Conservation (phyloP, 1,139 yeast genomes). For the Groenewaldozyma sp. region DNA sequence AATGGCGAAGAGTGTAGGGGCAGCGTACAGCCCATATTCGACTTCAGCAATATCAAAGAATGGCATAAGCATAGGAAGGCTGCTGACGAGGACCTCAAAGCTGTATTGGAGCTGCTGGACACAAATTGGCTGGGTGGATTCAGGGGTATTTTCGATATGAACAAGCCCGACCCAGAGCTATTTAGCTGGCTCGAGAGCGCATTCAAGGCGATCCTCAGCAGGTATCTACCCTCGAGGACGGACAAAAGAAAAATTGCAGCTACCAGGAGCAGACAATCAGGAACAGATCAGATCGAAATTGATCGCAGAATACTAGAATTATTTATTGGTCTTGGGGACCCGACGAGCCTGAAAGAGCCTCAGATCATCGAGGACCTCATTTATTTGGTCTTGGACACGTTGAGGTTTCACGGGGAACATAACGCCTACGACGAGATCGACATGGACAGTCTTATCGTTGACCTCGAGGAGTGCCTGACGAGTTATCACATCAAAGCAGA, state of each 20-base stretch:
- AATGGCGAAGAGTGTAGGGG: background rate
- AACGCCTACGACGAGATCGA: constrained; percentile 60
- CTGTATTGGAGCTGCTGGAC: constrained; percentile 37
- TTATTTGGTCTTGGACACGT: constrained; percentile 49
- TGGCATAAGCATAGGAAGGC: constrained; percentile 75
- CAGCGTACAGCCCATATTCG: background rate
- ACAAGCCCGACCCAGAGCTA: constrained; percentile 23
- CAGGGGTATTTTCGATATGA: constrained; percentile 45
- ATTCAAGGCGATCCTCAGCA: constrained; percentile 30
- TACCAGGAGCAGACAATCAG: background rate
- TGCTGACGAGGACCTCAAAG: constrained; percentile 49
- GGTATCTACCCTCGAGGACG: constrained; percentile 28
- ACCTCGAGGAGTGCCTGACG: constrained; percentile 39
- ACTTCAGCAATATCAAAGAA: constrained; percentile 40
- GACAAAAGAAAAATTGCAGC: background rate
- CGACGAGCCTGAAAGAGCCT: background rate
- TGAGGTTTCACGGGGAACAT: constrained; percentile 54
- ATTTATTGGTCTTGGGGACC: constrained; percentile 33
- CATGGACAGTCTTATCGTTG: constrained; percentile 39
- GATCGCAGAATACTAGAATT: constrained; percentile 45
- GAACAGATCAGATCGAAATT: constrained; percentile 29
- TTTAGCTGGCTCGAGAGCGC: constrained; percentile 34
- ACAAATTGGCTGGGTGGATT: constrained; percentile 83
- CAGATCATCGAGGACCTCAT: constrained; percentile 50
- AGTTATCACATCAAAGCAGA: constrained; percentile 22